Base-by-base conservation (phyloP, 2,329 filamentous ascomycete genomes). In the Dactylellina parvicollis region DNA sequence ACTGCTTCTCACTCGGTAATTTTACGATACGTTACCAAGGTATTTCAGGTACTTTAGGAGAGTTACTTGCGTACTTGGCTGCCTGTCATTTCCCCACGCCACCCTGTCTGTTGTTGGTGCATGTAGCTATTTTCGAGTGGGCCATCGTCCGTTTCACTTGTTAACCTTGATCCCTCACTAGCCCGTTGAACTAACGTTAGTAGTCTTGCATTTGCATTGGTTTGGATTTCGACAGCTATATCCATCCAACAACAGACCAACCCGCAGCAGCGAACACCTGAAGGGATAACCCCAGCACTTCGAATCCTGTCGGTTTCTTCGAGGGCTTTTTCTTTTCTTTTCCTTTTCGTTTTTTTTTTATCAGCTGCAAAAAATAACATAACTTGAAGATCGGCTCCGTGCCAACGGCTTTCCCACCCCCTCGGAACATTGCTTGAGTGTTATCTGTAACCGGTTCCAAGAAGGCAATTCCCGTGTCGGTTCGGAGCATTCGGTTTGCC, bases 131-230 rank as follows among this genome's bases (percentile, higher is more conserved):
- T 72, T 49, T 60, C 20, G 16, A 59, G 59, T 54, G 67, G 59
- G 52, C 59, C 67, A 52, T 59, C 55, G 18, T 50, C 36, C 67
- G 67, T 72, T 72, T 72, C 67, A 72, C 24, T 16, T 54, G 47
- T 64, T 44, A 65, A 72, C 67, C 59, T 72, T 65, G 67, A 72
- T 65, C 67, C 67, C 52, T 69, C 40, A 34, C 67, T 59, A 59
- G 60, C 52, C 20, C 42, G 67, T 28, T 28, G 54, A 47, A 26
- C 59, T 59, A 72, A 60, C 59, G 24, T 64, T 56, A 30, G 36
- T 55, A 61, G 55, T 62, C 57, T 62, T 62, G 49, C 56, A 71
- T 62, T 38, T 59, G 47, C 67, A 50, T 59, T 61, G 38, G 24
- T 57, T 49, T 44, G 44, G 26, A 30, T 30, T 61, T 49, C 44